Evolutionary conservation across 176 grass and related monocot genomes (phyloP), one percentile per base, ranked within the genome.

Genomic region (Paspalum notatum): DNA sequence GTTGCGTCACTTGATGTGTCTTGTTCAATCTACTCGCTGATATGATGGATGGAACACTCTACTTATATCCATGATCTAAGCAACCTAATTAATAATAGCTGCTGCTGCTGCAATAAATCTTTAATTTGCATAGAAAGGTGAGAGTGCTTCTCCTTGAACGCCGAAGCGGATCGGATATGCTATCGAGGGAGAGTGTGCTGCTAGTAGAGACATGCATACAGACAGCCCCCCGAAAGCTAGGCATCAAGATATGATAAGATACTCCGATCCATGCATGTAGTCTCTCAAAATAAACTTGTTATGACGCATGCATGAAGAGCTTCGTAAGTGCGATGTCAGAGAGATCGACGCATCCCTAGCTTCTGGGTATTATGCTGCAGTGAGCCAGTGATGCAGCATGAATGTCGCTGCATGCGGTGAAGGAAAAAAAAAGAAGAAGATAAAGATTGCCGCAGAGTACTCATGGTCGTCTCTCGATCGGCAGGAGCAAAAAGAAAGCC

Each of bases 351-450:
- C 62, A 37, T 87, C 63, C n/a, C n/a, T n/a, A n/a, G 41, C 78
- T 76, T 82, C 85, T 69, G 85, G 71, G 72, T 70, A 22, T 82
- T 87, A 70, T 70, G 85, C 56, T 82, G 66, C 79, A 82, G 79
- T 70, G 64, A 87, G 59, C 22, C 79, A 82, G 55, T 76, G 79
- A 76, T 82, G 45, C 71, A 76, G 64, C 51, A 5, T 82, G 62
- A 66, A 76, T 27, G 62, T 24, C 38, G 46, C 38, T 14, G 32
- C 3, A 3, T n/a, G 9, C n/a, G 40, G 45, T 48, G 43, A 7
- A 74, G n/a, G n/a, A n/a, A n/a, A n/a, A n/a, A n/a, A n/a, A n/a
- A n/a, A n/a, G n/a, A 56, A 78, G 46, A 78, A 41, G 80, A 51
- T 79, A 68, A 50, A 76, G 54, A 76, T 76, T 22, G 79, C 78